These are phyloP conservation scores for Candida pseudoglaebosa DNA, from an alignment of 805 yeast species.

Conservation along the genomic window DNA sequence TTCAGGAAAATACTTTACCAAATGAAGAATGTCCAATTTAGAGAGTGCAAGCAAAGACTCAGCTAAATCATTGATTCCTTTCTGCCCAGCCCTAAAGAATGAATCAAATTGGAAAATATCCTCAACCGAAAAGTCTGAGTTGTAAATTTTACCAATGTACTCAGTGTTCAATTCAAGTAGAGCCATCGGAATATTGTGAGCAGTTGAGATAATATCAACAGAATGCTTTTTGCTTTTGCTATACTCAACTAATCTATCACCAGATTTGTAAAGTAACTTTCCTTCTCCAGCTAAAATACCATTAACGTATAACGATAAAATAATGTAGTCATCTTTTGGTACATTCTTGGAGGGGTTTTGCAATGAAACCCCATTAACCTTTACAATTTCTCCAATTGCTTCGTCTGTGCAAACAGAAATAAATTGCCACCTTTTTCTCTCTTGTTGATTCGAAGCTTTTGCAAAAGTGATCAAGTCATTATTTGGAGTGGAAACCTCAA, in stretches of 20 bases:
- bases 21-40: constrained; percentile 49
- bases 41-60: constrained; percentile 47
- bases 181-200: constrained; percentile 36
- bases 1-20: constrained; percentile 60
- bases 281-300: constrained; percentile 62
- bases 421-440: constrained; percentile 58
- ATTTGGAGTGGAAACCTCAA: constrained; percentile 52
- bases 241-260: constrained; percentile 46
- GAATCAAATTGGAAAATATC: constrained; percentile 52
- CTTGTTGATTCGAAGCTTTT: constrained; percentile 63
- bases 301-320: constrained; percentile 56
- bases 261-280: constrained; percentile 46
- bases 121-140: constrained; percentile 53
- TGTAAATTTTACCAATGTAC: constrained; percentile 66
- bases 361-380: constrained; percentile 53
- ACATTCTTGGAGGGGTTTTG: constrained; percentile 24
- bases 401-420: constrained; percentile 71
- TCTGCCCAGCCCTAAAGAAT: constrained; percentile 32
- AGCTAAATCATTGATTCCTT: constrained; percentile 42
- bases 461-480: constrained; percentile 50
- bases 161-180: constrained; percentile 53
- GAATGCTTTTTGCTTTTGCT: constrained; percentile 38
- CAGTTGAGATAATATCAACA: constrained; percentile 41
- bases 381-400: constrained; percentile 65
- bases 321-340: constrained; percentile 49